Percentiles rank a stretch among this genome's conserved stretches.
Conservation (phyloP, 331 rosid genomes). For the Dryas integrifolia region DNA sequence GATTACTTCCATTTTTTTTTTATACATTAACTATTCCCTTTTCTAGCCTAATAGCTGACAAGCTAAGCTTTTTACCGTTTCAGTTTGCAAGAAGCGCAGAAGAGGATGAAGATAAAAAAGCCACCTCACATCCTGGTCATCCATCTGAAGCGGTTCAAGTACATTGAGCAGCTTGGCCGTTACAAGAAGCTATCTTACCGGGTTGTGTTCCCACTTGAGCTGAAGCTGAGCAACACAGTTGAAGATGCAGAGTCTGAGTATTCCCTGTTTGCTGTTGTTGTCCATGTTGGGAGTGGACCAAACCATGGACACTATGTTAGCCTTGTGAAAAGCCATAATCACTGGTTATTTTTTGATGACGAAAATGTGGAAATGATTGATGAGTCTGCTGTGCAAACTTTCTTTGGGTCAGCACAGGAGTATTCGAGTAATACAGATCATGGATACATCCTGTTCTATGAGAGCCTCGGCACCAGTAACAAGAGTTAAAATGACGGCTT, state of each 20-base stretch:
- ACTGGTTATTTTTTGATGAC: conserved; percentile 97
- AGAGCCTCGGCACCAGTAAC: conserved; percentile 65
- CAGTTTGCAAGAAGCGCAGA: conserved; percentile 99
- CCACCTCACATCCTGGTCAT: conserved; percentile 94
- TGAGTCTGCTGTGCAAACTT: conserved; percentile 95
- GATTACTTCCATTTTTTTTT: not conserved
- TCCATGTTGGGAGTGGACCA: conserved; percentile 96
- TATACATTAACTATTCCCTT: not conserved
- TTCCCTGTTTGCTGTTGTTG: conserved; percentile 95
- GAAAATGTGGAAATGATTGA: conserved; percentile 98
- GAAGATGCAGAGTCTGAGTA: conserved; percentile 88
- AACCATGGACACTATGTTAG: conserved; percentile 98
- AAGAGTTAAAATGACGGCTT: conserved; percentile 48
- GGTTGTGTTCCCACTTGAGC: conserved; percentile 94
- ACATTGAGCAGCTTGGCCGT: conserved; percentile 96
- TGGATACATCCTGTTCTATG: conserved; percentile 96
- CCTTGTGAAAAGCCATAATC: conserved; percentile 99
- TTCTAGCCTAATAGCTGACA: conserved; percentile 19
- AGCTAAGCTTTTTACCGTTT: conserved; percentile 30
- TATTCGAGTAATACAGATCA: conserved; percentile 94
- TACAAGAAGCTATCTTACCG: conserved; percentile 91
- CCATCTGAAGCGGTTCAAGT: conserved; percentile 97
- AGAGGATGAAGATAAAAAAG: conserved; percentile 99
- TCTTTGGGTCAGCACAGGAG: conserved; percentile 98
- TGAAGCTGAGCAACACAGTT: conserved; percentile 87